A percentile compares a stretch with the other conserved stretches of the same genome.
Evolutionary conservation across 345 rosid species (phyloP).

Genomic region (Populus ilicifolia): DNA sequence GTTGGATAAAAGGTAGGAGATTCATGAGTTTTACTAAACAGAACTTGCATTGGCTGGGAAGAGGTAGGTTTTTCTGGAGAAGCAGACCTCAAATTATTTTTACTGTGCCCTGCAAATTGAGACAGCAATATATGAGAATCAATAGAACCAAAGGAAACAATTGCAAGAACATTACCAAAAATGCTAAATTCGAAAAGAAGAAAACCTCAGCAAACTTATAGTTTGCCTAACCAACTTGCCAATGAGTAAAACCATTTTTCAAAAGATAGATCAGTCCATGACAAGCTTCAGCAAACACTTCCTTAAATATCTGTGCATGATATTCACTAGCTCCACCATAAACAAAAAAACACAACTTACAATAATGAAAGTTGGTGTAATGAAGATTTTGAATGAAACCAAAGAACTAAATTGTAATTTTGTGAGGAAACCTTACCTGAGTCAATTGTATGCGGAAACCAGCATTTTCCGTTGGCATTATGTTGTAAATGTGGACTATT

Average conservation of each 20-base stretch:
- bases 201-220: background rate
- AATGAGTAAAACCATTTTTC: background rate
- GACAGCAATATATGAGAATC: slow-evolving; percentile 18
- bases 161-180: background rate
- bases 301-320: slow-evolving; percentile 10
- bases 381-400: background rate
- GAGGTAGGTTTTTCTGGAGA: slow-evolving; percentile 41
- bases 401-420: slow-evolving; percentile 9
- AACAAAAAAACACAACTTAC: background rate
- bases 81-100: slow-evolving; percentile 40
- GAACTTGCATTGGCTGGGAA: slow-evolving; percentile 44
- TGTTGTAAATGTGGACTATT: slow-evolving; percentile 20
- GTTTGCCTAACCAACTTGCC: background rate
- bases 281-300: background rate
- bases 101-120: slow-evolving; percentile 46
- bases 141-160: slow-evolving; percentile 16
- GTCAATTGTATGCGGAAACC: slow-evolving; percentile 38
- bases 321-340: slow-evolving; percentile 7
- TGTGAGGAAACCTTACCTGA: slow-evolving; percentile 48
- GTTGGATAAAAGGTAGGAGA: slow-evolving; percentile 36
- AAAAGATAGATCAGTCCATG: background rate
- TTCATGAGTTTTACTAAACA: slow-evolving; percentile 42
- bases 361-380: background rate
- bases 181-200: background rate
- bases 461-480: slow-evolving; percentile 31